Conservation (phyloP, 208 protist genomes). For the Phytomonas sp. region DNA sequence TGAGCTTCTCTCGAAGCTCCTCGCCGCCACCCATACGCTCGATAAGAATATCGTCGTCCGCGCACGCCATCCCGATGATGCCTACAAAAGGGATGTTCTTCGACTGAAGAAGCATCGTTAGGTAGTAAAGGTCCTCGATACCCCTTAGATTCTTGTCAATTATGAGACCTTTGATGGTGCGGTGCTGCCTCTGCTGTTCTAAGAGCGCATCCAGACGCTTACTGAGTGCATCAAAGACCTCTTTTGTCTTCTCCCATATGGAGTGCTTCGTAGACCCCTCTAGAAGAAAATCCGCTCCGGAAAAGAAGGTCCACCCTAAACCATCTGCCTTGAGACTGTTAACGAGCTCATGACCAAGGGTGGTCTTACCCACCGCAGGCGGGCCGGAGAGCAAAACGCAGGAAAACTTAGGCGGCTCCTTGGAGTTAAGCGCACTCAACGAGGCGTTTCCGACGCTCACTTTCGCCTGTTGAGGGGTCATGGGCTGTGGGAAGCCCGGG, state of each 20-base stretch:
- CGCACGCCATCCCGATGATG: slow-evolving; percentile 69
- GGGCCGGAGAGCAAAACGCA: slow-evolving; percentile 79
- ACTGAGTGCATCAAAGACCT: slow-evolving; percentile 74
- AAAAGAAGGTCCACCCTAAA: slow-evolving; percentile 81
- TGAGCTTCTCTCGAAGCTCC: slow-evolving; percentile 65
- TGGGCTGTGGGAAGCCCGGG: slow-evolving; percentile 7
- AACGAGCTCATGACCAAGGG: slow-evolving; percentile 63
- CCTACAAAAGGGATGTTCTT: slow-evolving; percentile 76
- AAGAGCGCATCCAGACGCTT: slow-evolving; percentile 70
- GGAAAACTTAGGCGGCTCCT: slow-evolving; percentile 80
- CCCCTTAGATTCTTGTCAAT: slow-evolving; percentile 86
- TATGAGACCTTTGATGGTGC: slow-evolving; percentile 71
- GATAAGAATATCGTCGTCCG: slow-evolving; percentile 55
- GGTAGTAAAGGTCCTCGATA: slow-evolving; percentile 80
- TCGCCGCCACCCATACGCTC: slow-evolving; percentile 60
- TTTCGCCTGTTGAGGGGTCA: slow-evolving; percentile 12
- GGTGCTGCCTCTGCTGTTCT: slow-evolving; percentile 42
- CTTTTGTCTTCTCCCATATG: slow-evolving; percentile 64
- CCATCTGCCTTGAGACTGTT: slow-evolving; percentile 63
- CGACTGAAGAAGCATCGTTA: slow-evolving; percentile 58
- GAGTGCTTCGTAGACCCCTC: slow-evolving; percentile 38
- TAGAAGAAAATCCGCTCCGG: slow-evolving; percentile 63
- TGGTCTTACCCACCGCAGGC: slow-evolving; percentile 71
- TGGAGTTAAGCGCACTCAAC: slow-evolving; percentile 54
- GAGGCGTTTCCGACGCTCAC: slow-evolving; percentile 76